phyloP scores from a whole-genome alignment of 345 rosid species.

The Linum tenue region DNA sequence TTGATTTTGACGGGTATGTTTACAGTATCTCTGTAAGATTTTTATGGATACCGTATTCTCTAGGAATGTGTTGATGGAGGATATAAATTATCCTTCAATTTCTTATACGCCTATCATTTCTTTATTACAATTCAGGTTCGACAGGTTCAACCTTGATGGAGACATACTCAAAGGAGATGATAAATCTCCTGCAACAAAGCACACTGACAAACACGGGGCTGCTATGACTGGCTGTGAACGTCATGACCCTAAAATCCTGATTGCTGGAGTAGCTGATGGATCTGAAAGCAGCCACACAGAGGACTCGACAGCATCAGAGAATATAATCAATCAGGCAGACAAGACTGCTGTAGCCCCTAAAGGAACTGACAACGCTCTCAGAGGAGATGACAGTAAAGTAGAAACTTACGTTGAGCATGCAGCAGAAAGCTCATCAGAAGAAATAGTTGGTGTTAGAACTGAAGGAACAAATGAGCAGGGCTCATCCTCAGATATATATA shows the following conservation, averaged over 20 bases:
- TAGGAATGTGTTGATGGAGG: not conserved
- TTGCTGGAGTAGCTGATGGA: conserved; percentile 12
- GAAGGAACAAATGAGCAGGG: conserved; percentile 19
- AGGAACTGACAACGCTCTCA: conserved; percentile 17
- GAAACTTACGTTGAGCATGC: conserved; percentile 10
- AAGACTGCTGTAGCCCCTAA: conserved; percentile 21
- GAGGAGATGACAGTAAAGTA: conserved; percentile 19
- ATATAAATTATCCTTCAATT: conserved; percentile 6
- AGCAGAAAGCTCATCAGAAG: conserved; percentile 14
- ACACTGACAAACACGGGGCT: conserved; percentile 20
- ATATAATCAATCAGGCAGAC: conserved; percentile 15
- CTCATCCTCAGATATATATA: not conserved
- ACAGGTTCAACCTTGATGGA: conserved; percentile 43
- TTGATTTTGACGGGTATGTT: conserved; percentile 65
- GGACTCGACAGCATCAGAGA: conserved; percentile 20
- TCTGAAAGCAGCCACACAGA: conserved; percentile 17
- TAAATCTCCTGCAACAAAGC: conserved; percentile 22
- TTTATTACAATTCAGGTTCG: conserved; percentile 39
- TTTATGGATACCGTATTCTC: not conserved
- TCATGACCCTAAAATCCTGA: conserved; percentile 20
- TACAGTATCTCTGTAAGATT: conserved; percentile 6
- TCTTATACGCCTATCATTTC: conserved; percentile 16
- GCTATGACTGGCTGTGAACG: conserved; percentile 26
- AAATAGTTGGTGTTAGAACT: conserved; percentile 6
- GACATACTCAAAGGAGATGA: conserved; percentile 25